phyloP scores from a whole-genome alignment of 768 basidiomycete genomes.

The Tephrocybe rancida region DNA sequence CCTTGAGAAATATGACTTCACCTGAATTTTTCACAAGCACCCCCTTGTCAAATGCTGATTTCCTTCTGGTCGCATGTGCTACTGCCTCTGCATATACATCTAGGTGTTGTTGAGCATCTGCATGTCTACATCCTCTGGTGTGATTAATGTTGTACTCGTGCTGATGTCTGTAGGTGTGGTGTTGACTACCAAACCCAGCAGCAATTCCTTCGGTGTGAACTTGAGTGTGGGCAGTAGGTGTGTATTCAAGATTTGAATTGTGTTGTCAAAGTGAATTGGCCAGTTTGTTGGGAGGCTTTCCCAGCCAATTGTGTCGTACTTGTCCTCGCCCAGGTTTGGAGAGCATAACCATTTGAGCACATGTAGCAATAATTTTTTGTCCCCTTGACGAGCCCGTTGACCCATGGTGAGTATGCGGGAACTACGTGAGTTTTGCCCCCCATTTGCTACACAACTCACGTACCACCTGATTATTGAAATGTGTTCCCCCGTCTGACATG shows the following conservation, averaged over 20 bases:
- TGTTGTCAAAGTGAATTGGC: conserved; percentile 32
- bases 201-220: conserved; percentile 30
- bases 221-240: conserved; percentile 25
- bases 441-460: neutral
- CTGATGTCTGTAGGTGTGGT: conserved; percentile 17
- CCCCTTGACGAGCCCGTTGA: conserved; percentile 37
- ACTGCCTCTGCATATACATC: conserved; percentile 29
- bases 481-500: neutral
- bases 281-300: conserved; percentile 18
- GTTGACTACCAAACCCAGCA: conserved; percentile 32
- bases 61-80: conserved; percentile 22
- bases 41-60: conserved; percentile 28
- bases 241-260: conserved; percentile 23
- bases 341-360: conserved; percentile 34
- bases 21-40: conserved; percentile 18
- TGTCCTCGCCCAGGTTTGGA: conserved; percentile 18
- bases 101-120: conserved; percentile 32
- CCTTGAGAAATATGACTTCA: conserved; percentile 24
- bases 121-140: conserved; percentile 6
- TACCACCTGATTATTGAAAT: neutral
- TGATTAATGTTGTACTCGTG: neutral
- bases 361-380: conserved; percentile 31
- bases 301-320: neutral
- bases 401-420: conserved; percentile 39
- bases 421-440: neutral